Percentiles rank a stretch among this genome's conserved stretches.
These are phyloP conservation scores for Rhododendron vialii DNA, from an alignment of 148 eudicot genomes.

Conservation along the genomic window DNA sequence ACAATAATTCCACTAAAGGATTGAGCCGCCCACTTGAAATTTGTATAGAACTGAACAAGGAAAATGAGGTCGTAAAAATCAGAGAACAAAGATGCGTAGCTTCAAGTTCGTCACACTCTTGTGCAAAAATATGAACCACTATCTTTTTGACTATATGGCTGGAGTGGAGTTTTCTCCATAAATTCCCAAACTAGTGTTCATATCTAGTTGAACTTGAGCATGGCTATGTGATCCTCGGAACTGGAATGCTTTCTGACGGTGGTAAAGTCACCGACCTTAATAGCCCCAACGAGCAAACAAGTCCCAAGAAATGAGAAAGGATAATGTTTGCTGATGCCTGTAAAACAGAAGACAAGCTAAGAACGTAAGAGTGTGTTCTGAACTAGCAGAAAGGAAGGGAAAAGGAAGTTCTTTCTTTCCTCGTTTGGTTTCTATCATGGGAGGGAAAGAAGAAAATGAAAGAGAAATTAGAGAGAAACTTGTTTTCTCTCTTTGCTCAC, in stretches of 20 bases:
- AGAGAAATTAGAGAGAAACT: neutral
- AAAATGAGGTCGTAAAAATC: neutral
- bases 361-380: neutral
- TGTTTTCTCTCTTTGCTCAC: neutral
- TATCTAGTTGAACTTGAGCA: neutral
- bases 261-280: constrained; percentile 76
- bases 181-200: neutral
- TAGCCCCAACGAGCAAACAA: constrained; percentile 74
- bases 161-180: neutral
- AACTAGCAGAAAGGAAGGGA: neutral
- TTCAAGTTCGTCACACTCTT: neutral
- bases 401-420: neutral
- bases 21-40: neutral
- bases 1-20: neutral
- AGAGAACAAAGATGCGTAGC: neutral
- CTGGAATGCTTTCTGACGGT: constrained; percentile 45
- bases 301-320: constrained; percentile 86
- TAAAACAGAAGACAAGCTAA: constrained; percentile 5
- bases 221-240: constrained; percentile 46
- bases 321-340: constrained; percentile 95
- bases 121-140: no score
- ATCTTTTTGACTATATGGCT: no score
- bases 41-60: neutral
- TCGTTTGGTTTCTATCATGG: neutral
- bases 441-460: neutral